Percentiles rank a stretch among this genome's conserved stretches.
These are phyloP conservation scores for Triticum urartu DNA, from an alignment of 176 grass and related monocot species.

Conservation along the genomic window DNA sequence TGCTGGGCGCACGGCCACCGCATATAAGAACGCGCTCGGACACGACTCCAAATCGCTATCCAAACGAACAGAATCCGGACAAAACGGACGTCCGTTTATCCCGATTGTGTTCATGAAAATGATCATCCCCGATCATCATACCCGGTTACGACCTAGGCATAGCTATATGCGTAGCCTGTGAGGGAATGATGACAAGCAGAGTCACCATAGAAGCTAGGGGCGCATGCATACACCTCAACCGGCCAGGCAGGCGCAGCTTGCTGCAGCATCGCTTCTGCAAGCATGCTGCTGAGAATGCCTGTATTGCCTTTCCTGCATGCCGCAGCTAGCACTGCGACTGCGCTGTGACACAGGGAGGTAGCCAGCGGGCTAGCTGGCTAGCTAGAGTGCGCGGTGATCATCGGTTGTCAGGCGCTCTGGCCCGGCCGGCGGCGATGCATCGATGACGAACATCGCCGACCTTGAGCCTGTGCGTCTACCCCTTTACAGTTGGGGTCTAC, in stretches of 20 bases:
- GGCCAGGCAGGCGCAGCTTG: neutral
- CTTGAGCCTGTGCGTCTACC: neutral
- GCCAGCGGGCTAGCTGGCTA: neutral
- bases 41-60: too few relatives aligned
- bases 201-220: neutral
- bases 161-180: neutral
- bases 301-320: neutral
- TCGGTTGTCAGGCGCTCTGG: neutral
- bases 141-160: too few relatives aligned
- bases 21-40: too few relatives aligned
- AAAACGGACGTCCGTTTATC: too few relatives aligned
- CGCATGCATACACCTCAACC: neutral
- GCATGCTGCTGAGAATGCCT: conserved; percentile 8
- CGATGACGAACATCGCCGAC: neutral
- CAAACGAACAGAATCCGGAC: too few relatives aligned
- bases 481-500: too few relatives aligned
- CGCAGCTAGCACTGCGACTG: neutral
- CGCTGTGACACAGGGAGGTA: neutral
- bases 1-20: too few relatives aligned
- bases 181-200: neutral
- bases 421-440: neutral
- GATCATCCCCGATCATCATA: too few relatives aligned
- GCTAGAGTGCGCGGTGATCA: neutral
- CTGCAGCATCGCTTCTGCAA: neutral
- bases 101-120: too few relatives aligned